Base-by-base conservation (phyloP, 179 eudicot species). In the Silene coronaria region DNA sequence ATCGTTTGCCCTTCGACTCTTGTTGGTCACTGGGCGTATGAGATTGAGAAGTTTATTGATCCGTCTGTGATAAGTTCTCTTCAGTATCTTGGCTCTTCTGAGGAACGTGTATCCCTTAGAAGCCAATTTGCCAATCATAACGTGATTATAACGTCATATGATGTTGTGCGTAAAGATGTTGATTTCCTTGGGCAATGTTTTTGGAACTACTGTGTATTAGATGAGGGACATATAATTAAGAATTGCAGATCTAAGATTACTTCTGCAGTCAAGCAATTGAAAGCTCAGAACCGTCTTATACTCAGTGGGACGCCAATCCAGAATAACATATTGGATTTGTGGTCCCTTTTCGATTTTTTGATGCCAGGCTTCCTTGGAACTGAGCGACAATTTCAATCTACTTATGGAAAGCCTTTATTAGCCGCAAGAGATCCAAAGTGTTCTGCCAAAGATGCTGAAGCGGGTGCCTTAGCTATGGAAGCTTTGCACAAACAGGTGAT, bases 341-440 rank as follows among this genome's bases (percentile, higher is more conserved):
- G 99, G 99, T 96, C 99, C 26, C 98, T 96, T 67, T 96, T 96
- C 82, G 99, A 96, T 89, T 96, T 93, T 85, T 82, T 96, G 64
- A 96, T 96, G 99, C 99, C 99, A 24, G 99, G 99, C 71, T 96
- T 96, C 79, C 99, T 96, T 77, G 99, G 99, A 66, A 87, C 96
- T 13, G 99, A 96, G 80, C 84, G 98, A 86, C 99, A 91, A 82
- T 96, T 96, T 80, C 98, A 96, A 84, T 91, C 96, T 79, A 83
- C 90, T 17, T 96, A 96, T 72, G 99, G 99, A 72, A 96, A 96
- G 81, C 99, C 98, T 21, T 81, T 96, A 73, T 23, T 91, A 72
- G 98, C 98, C 46, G 93, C 99, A 53, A 85, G 96, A 76, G 99
- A 96, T 84, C 87, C 99, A n/a, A 96, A 93, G 82, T 89, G 97